Conservation (phyloP, 1,284 basidiomycete genomes). For the Ustilago vetiveriae region DNA sequence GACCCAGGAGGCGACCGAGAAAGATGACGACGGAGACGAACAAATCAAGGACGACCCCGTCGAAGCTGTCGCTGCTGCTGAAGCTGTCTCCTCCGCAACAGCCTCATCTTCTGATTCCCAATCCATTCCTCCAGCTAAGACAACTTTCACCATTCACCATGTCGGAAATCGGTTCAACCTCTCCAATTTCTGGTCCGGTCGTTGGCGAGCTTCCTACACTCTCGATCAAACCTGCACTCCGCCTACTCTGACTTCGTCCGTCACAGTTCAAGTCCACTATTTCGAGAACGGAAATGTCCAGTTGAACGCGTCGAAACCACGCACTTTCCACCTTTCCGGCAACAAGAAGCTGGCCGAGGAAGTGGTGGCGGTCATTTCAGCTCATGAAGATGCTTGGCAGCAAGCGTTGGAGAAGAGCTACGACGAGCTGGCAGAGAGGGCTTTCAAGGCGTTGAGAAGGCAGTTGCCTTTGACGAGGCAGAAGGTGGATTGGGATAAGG, state of each 20-base stretch:
- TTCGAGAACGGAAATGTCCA: slow-evolving; percentile 67
- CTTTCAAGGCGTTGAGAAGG: slow-evolving; percentile 62
- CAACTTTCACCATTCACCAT: slow-evolving; percentile 52
- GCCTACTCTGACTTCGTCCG: slow-evolving; percentile 7
- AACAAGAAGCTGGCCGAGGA: slow-evolving; percentile 17
- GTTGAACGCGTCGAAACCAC: slow-evolving; percentile 41
- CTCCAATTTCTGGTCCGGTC: slow-evolving; percentile 65
- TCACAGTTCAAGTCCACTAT: slow-evolving; percentile 63
- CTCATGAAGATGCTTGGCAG: slow-evolving; percentile 60
- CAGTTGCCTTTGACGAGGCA: slow-evolving; percentile 63
- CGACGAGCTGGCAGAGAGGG: slow-evolving; percentile 54
- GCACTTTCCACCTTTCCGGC: slow-evolving; percentile 29
- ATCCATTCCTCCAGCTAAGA: slow-evolving; percentile 5
- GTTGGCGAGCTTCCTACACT: slow-evolving; percentile 59
- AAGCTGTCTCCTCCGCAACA: slow-evolving; percentile 11
- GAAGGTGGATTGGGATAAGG: slow-evolving; percentile 67
- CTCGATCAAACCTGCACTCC: slow-evolving; percentile 26
- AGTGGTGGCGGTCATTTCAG: slow-evolving; percentile 40
- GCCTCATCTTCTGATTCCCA: neutral
- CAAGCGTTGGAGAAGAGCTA: slow-evolving; percentile 37
- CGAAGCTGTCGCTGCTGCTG: slow-evolving; percentile 11
- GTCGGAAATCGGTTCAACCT: slow-evolving; percentile 64
- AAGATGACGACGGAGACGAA: slow-evolving; percentile 1
- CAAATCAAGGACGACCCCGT: slow-evolving; percentile 12
- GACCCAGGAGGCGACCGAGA: neutral